These are phyloP conservation scores for Talaromyces amestolkiae DNA, from an alignment of 2,329 filamentous ascomycete species.

Conservation along the genomic window DNA sequence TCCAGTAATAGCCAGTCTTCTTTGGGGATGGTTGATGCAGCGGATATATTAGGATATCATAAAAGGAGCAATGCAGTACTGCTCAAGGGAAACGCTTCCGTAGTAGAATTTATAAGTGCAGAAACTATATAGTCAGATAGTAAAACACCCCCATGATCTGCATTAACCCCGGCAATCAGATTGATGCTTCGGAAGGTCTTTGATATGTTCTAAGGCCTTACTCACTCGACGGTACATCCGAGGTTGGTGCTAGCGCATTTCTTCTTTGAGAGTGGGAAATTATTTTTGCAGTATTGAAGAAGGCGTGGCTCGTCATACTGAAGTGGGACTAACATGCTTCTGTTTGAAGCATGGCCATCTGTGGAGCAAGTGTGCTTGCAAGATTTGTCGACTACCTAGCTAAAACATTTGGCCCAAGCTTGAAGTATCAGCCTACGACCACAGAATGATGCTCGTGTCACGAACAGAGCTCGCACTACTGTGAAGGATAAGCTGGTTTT, in stretches of 20 bases:
- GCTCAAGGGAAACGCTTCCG: not conserved
- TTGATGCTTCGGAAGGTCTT: not conserved
- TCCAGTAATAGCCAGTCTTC: not conserved
- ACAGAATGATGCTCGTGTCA: slow-evolving; percentile 4
- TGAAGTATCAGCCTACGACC: not conserved
- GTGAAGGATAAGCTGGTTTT: not conserved
- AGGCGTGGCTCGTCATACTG: slow-evolving; percentile 12
- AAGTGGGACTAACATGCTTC: slow-evolving; percentile 11
- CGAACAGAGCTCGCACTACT: slow-evolving; percentile 8
- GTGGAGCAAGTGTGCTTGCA: slow-evolving; percentile 3
- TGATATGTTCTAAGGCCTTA: not conserved
- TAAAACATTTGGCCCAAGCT: not conserved
- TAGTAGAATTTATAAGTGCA: not conserved
- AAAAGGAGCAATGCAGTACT: not conserved
- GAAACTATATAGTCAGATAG: not conserved
- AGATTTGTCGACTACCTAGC: slow-evolving; percentile 10
- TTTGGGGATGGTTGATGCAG: not conserved
- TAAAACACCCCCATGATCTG: not conserved
- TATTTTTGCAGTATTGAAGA: not conserved
- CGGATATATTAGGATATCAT: not conserved
- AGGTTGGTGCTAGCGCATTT: not conserved
- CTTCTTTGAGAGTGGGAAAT: not conserved
- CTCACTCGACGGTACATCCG: not conserved
- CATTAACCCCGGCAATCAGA: not conserved
- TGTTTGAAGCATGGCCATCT: slow-evolving; percentile 11